phyloP scores from a whole-genome alignment of 2,329 filamentous ascomycete genomes.

The Nemania sp. region DNA sequence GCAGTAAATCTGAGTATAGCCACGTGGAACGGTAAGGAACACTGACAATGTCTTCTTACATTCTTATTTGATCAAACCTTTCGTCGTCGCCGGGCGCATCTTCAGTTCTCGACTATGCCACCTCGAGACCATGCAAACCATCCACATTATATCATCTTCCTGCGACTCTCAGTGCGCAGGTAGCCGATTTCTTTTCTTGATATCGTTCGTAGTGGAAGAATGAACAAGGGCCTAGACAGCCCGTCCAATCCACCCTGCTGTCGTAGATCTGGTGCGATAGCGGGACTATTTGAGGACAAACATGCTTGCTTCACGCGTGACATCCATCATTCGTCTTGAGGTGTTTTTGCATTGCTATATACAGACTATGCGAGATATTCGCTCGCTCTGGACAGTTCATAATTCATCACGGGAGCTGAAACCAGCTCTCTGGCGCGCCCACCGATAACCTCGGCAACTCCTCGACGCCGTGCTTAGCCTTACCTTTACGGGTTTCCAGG shows the following conservation, averaged over 20 bases:
- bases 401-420: not conserved
- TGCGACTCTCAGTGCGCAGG: slow-evolving; percentile 59
- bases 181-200: slow-evolving; percentile 52
- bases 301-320: slow-evolving; percentile 40
- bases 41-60: too few relatives aligned
- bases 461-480: not conserved
- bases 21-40: too few relatives aligned
- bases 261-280: slow-evolving; percentile 59
- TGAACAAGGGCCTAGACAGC: slow-evolving; percentile 67
- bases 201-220: slow-evolving; percentile 65
- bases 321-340: not conserved
- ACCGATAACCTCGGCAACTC: not conserved
- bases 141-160: slow-evolving; percentile 67
- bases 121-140: slow-evolving; percentile 21
- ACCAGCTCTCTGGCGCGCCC: not conserved
- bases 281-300: slow-evolving; percentile 67
- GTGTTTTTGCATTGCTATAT: not conserved
- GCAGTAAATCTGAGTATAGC: too few relatives aligned
- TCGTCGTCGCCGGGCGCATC: too few relatives aligned
- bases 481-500: slow-evolving; percentile 31
- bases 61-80: too few relatives aligned
- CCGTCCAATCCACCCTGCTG: slow-evolving; percentile 68
- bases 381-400: not conserved
- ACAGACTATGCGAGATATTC: not conserved
- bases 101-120: not conserved